Conservation (phyloP, 371 early-diverging fungal species). For the Sporodiniella umbellata region DNA sequence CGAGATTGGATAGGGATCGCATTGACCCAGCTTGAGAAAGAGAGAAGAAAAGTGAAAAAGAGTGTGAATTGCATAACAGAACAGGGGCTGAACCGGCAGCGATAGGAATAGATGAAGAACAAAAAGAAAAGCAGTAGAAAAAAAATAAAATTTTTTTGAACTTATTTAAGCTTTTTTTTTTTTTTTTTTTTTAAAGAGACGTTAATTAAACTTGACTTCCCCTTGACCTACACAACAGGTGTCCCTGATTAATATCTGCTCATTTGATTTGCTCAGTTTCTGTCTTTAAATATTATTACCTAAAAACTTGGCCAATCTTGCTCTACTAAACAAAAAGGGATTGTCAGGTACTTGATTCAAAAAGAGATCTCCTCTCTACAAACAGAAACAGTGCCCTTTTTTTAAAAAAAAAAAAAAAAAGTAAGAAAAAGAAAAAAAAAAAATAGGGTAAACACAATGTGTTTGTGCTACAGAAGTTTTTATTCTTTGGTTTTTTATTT, state of each 20-base stretch:
- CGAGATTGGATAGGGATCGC: conserved; percentile 26
- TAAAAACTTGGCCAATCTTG: background rate
- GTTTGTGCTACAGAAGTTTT: too few species aligned
- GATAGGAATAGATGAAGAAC: background rate
- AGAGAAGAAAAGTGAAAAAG: conserved; percentile 9
- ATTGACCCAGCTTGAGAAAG: conserved; percentile 20
- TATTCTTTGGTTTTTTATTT: too few species aligned
- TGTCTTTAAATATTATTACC: background rate
- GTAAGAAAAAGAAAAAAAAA: too few species aligned
- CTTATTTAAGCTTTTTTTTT: background rate
- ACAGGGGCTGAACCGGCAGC: conserved; percentile 6
- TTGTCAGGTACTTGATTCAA: background rate
- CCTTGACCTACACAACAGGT: background rate
- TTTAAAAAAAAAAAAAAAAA: too few species aligned
- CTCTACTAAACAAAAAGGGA: background rate
- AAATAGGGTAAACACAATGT: too few species aligned
- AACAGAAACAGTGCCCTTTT: too few species aligned
- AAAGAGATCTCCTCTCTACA: too few species aligned
- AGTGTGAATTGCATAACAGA: conserved; percentile 11
- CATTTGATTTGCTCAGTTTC: conserved; percentile 2
- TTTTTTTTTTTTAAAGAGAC: too few species aligned
- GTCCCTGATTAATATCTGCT: background rate
- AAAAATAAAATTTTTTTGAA: background rate
- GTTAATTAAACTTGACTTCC: background rate
- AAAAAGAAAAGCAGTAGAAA: background rate